Evolutionary conservation across 2,329 filamentous ascomycete species (phyloP), one percentile per base, ranked within the genome.

Genomic region (Didymellaceae sp.): DNA sequence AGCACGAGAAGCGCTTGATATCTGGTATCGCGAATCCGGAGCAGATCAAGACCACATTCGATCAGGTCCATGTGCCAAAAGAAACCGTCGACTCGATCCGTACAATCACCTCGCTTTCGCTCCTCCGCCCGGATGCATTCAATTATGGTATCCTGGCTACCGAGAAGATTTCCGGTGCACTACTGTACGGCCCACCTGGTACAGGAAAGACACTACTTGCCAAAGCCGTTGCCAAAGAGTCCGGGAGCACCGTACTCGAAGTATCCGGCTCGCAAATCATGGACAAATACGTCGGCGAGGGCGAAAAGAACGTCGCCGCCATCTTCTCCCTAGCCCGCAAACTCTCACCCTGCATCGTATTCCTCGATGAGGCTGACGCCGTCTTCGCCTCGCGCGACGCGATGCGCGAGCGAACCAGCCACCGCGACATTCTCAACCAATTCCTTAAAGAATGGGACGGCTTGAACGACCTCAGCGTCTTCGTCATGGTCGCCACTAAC

Each of bases 401-500:
- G 30, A 80, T 82, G 18, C 81, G 82, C 52, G 86, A 85, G 61
- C 82, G 89, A 22, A 84, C 84, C 5, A 86, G 84, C 1, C 90
- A 95, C 62, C 85, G 92, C 40, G 93, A 97, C 71, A 87, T 94
- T 45, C 92, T 97, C 72, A 99, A 97, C 68, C 93, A 99, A 74
- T 97, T 97, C 72, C 78, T 99, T 40, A 88, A 91, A 45, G 93
- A 97, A 72, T 97, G 93, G 94, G 94, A 97, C 63, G 94, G 94
- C 9, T 87, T 97, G 79, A 88, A 89, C 62, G 80, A 86, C 51
- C 83, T 86, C 37, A 89, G 88, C 14, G 91, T 93, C 2, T 97
- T 99, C 71, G 93, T 99, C 73, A 97, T 99, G 91, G 91, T 97
- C 0, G 93, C 94, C 21, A 97, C 92, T 7, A 97, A 99, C 73